Percentiles rank a stretch among this genome's conserved stretches.
Evolutionary conservation across 169 alveolate genomes (phyloP).

Genomic region (Cyclospora cayetanensis): DNA sequence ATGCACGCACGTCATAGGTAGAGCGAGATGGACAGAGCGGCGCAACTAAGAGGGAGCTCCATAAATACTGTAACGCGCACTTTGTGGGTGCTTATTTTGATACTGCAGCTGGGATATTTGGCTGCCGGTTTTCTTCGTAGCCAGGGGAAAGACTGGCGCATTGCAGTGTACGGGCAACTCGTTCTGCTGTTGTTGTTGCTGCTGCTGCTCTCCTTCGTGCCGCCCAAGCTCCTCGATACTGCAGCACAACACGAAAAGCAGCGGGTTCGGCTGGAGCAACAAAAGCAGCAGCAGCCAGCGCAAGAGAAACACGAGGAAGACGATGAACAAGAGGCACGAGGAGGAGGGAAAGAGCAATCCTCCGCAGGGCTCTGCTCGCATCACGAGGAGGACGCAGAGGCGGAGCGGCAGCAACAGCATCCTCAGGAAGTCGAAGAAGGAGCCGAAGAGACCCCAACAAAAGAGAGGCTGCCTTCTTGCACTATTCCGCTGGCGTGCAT

Average conservation of each 20-base stretch:
- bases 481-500: too few relatives aligned
- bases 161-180: not conserved
- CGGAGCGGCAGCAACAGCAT: not conserved
- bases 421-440: not conserved
- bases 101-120: conserved; percentile 12
- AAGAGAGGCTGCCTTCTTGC: too few relatives aligned
- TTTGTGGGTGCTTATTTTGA: not conserved
- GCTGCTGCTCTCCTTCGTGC: not conserved
- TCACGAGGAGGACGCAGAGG: not conserved
- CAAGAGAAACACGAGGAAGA: not conserved
- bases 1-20: too few relatives aligned
- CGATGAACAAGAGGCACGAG: not conserved
- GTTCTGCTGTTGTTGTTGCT: conserved; percentile 28
- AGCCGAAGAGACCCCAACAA: too few relatives aligned
- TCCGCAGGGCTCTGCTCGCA: not conserved
- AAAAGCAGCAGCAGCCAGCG: not conserved
- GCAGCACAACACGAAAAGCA: not conserved
- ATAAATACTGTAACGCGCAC: not conserved
- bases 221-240: not conserved
- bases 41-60: not conserved
- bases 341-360: not conserved
- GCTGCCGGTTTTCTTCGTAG: conserved; percentile 16
- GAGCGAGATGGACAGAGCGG: not conserved
- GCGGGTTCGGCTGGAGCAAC: not conserved
- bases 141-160: not conserved